Percentiles rank a stretch among this genome's conserved stretches.
phyloP scores from a whole-genome alignment of 768 basidiomycete genomes.

The Kwoniella sp. region DNA sequence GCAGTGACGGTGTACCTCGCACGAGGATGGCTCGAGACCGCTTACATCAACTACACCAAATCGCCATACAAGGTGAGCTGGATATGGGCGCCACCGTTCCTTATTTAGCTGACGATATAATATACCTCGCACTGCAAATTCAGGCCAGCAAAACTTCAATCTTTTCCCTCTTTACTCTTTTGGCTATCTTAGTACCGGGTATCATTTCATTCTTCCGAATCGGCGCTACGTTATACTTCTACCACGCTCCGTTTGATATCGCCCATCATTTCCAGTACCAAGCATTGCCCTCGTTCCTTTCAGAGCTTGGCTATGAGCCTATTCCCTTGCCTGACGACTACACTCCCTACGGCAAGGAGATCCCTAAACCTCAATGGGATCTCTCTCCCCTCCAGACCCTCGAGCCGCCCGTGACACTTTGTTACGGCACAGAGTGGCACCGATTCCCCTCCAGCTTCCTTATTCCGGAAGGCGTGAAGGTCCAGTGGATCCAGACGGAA shows the following conservation, averaged over 20 bases:
- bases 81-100: not conserved
- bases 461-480: slow-evolving; percentile 75
- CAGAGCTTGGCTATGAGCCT: slow-evolving; percentile 48
- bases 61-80: slow-evolving; percentile 79
- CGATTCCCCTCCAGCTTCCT: slow-evolving; percentile 89
- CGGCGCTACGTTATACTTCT: slow-evolving; percentile 81
- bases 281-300: slow-evolving; percentile 81
- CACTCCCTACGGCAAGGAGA: slow-evolving; percentile 57
- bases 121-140: too few species aligned
- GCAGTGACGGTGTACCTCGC: slow-evolving; percentile 82
- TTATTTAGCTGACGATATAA: not conserved
- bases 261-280: slow-evolving; percentile 70
- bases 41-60: slow-evolving; percentile 72
- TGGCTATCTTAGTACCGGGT: slow-evolving; percentile 67
- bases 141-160: slow-evolving; percentile 72
- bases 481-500: slow-evolving; percentile 89
- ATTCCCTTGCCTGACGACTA: slow-evolving; percentile 46
- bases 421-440: slow-evolving; percentile 94
- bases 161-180: slow-evolving; percentile 75
- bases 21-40: slow-evolving; percentile 80
- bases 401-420: slow-evolving; percentile 67
- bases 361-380: slow-evolving; percentile 65
- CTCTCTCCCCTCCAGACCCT: slow-evolving; percentile 67
- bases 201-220: slow-evolving; percentile 78
- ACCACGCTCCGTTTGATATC: slow-evolving; percentile 81